Percentiles rank a stretch among this genome's conserved stretches.
Evolutionary conservation across 208 protist genomes (phyloP).

Genomic region (Naegleria lovaniensis): DNA sequence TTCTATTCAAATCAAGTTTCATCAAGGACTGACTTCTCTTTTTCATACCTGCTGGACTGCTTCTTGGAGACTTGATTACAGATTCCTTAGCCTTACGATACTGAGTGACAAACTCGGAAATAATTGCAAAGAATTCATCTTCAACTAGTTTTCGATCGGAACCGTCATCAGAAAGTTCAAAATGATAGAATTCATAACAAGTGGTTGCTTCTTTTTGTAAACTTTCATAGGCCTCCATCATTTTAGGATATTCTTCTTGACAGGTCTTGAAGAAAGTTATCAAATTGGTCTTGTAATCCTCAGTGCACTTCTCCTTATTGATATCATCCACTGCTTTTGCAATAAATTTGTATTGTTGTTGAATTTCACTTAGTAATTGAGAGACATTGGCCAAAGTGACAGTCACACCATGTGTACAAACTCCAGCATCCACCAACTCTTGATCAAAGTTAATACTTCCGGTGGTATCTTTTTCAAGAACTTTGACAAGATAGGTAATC

Average conservation of each 20-base stretch:
- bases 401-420: background rate
- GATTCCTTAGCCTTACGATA: background rate
- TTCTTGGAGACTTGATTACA: background rate
- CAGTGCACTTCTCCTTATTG: background rate
- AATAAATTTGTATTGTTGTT: background rate
- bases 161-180: background rate
- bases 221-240: background rate
- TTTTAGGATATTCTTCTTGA: background rate
- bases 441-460: background rate
- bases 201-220: background rate
- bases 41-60: too few relatives aligned
- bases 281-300: background rate
- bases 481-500: background rate
- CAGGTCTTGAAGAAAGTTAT: background rate
- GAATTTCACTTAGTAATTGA: background rate
- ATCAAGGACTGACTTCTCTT: background rate
- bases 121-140: constrained; percentile 1
- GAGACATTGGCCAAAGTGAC: background rate
- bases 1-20: background rate
- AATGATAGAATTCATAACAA: background rate
- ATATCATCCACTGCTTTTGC: background rate
- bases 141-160: background rate
- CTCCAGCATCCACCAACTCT: background rate
- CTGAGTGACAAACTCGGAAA: background rate
- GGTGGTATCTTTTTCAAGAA: background rate